Conservation (phyloP, 83 land plant species). For the Diphasiastrum complanatum region DNA sequence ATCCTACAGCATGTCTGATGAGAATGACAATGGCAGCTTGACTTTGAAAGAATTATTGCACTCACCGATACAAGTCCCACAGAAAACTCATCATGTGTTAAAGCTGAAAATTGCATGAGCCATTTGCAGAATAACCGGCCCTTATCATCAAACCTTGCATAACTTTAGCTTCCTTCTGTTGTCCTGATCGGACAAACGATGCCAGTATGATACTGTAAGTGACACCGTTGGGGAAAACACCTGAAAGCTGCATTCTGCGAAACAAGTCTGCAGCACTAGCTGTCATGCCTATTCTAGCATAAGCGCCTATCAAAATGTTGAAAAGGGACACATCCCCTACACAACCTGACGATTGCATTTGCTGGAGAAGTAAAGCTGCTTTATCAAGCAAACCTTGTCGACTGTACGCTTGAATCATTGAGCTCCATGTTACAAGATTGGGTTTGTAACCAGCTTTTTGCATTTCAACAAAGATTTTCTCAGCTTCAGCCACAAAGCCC, state of each 20-base stretch:
- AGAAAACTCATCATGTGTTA: no score
- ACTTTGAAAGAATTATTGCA: no score
- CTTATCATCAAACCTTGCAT: slow-evolving; percentile 16
- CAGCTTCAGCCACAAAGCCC: slow-evolving; percentile 19
- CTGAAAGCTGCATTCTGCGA: slow-evolving; percentile 20
- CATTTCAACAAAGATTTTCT: slow-evolving; percentile 15
- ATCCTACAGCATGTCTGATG: no score
- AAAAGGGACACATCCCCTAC: slow-evolving; percentile 17
- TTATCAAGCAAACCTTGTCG: slow-evolving; percentile 17
- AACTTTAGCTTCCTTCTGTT: slow-evolving; percentile 14
- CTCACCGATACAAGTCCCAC: no score
- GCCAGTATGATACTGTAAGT: slow-evolving; percentile 18
- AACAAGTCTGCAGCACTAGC: slow-evolving; percentile 22
- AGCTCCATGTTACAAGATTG: slow-evolving; percentile 27
- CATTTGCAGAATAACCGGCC: no score
- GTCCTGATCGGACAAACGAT: slow-evolving; percentile 4
- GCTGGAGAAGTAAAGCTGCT: slow-evolving; percentile 3
- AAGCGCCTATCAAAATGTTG: slow-evolving; percentile 25
- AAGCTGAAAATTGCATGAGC: no score
- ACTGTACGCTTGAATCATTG: slow-evolving; percentile 17
- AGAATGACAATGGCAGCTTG: no score
- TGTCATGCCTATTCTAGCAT: slow-evolving; percentile 5
- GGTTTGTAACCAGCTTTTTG: slow-evolving; percentile 19
- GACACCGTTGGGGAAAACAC: slow-evolving; percentile 6
- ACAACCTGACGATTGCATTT: slow-evolving; percentile 18